phyloP scores from a whole-genome alignment of 805 yeast species.

The Cyberlindnera xylosilytica region DNA sequence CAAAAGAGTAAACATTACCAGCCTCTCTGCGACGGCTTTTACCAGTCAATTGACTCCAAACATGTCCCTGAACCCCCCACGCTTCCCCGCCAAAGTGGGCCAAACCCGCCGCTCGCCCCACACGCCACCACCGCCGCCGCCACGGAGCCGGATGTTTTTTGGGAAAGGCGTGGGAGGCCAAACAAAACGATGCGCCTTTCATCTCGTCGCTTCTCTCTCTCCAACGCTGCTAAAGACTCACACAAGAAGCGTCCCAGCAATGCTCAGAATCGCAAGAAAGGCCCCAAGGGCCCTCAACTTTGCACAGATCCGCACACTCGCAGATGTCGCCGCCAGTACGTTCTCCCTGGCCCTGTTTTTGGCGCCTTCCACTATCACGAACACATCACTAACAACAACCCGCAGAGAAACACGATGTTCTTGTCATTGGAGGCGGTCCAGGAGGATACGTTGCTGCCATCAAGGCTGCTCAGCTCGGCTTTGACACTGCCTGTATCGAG shows the following conservation, averaged over 20 bases:
- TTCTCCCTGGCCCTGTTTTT: too few species aligned
- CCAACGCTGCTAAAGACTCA: neutral
- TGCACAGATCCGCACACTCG: slow-evolving; percentile 20
- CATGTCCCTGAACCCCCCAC: too few species aligned
- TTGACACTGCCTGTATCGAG: slow-evolving; percentile 93
- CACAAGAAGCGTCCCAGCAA: neutral
- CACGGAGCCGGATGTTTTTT: too few species aligned
- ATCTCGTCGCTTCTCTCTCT: neutral
- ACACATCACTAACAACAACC: slow-evolving; percentile 7
- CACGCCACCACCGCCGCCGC: neutral
- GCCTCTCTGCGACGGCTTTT: too few species aligned
- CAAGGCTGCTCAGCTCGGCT: slow-evolving; percentile 95
- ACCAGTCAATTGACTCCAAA: too few species aligned
- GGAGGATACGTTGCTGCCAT: slow-evolving; percentile 99
- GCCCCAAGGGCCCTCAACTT: slow-evolving; percentile 16
- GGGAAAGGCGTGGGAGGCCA: neutral
- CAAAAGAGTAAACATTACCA: too few species aligned
- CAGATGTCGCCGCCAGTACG: slow-evolving; percentile 22
- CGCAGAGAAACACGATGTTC: slow-evolving; percentile 71
- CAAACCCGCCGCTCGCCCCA: too few species aligned
- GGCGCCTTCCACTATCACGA: neutral
- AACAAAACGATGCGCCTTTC: slow-evolving; percentile 5
- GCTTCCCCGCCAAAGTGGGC: too few species aligned
- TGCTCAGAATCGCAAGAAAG: slow-evolving; percentile 21
- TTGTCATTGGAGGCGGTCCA: slow-evolving; percentile 98